Evolutionary conservation across 2,329 filamentous ascomycete species (phyloP), one percentile per base, ranked within the genome.

Genomic region (Xylaria sp.): DNA sequence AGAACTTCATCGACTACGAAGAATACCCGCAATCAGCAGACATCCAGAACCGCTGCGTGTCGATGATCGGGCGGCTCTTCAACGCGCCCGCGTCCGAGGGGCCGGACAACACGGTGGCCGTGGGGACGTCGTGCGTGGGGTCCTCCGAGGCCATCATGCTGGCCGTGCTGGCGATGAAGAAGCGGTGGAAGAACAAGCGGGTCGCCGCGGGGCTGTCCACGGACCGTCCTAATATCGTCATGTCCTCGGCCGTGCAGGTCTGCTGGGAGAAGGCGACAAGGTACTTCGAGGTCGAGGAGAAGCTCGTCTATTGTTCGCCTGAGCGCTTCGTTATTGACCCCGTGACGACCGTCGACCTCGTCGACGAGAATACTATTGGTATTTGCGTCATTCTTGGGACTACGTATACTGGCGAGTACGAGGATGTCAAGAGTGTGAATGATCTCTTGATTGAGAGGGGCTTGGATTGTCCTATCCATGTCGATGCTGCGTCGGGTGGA

Each of bases 361-460:
- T 90, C 9, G 88, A 91, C 73, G 89, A 91, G 79, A 91, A 91
- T 78, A 91, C 89, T 12, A 98, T 98, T 76, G 95, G 95, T 69
- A 98, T 98, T 75, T 97, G 94, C 78, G 87, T 90, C 66, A 98
- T 98, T 73, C 82, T 98, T 2, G 95, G 94, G 9, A 96, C 93
- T 2, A 98, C 95, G 0, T 98, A 98, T 81, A 98, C 95, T 0
- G 95, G 95, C 70, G 92, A 98, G 83, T 97, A 98, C 76, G 95
- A 98, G 82, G 94, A 98, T 76, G 91, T 94, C 78, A 95, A 97
- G 85, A 90, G 87, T 12, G 92, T 98, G 81, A 98, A 97, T 75
- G 93, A 98, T 78, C 84, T 98, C 53, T 85, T 98, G 40, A 79
- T 94, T 5, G 84, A 94, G 84, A 90, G 86, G 66, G 85, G 88